These are phyloP conservation scores for Millerozyma acaciae DNA, from an alignment of 805 yeast species.

Conservation along the genomic window DNA sequence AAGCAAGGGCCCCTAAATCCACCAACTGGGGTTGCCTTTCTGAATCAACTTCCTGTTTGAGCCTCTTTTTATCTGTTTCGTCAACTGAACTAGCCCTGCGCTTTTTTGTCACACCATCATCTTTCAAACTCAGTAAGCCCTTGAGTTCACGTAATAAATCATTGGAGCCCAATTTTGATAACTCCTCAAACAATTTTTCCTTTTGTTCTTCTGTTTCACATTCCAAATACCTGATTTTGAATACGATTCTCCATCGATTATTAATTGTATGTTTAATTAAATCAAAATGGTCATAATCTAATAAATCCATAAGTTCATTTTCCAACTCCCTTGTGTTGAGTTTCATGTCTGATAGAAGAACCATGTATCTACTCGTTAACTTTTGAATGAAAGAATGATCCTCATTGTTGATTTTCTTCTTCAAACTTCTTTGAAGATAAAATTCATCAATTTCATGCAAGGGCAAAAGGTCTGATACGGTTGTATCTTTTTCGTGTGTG, in stretches of 20 bases:
- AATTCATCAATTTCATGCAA: constrained; percentile 25
- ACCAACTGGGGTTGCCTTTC: constrained; percentile 47
- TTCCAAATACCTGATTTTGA: constrained; percentile 41
- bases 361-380: constrained; percentile 36
- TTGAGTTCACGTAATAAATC: constrained; percentile 42
- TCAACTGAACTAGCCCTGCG: constrained; percentile 9
- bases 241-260: constrained; percentile 51
- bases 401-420: constrained; percentile 33
- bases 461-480: constrained; percentile 5
- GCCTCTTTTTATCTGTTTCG: constrained; percentile 8
- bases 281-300: constrained; percentile 49
- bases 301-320: constrained; percentile 46
- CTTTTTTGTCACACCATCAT: neutral
- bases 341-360: constrained; percentile 34
- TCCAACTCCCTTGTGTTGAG: constrained; percentile 45
- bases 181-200: constrained; percentile 25
- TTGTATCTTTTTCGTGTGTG: neutral
- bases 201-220: constrained; percentile 30
- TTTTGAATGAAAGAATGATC: constrained; percentile 34
- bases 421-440: constrained; percentile 53
- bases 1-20: constrained; percentile 59
- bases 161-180: constrained; percentile 41
- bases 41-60: constrained; percentile 1
- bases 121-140: constrained; percentile 6
- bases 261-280: constrained; percentile 46